Evolutionary conservation across 1,139 yeast genomes (phyloP).

Genomic region (Sugiyamaella grinbergsii): DNA sequence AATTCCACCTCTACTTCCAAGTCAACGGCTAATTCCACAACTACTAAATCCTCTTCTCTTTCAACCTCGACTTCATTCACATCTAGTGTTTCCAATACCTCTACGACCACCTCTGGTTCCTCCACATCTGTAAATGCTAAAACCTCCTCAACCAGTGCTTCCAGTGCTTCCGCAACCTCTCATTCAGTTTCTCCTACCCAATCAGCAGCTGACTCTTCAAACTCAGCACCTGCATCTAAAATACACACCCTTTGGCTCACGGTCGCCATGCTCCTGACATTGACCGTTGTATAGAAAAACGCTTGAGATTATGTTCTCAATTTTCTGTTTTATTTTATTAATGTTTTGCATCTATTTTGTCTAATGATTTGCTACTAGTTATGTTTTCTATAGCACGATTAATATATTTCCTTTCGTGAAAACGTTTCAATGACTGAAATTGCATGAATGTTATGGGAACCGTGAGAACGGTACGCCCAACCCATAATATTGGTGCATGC

Average conservation of each 20-base stretch:
- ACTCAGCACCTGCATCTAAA: slow-evolving; percentile 4
- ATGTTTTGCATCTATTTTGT: slow-evolving; percentile 10
- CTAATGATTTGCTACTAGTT: slow-evolving; percentile 15
- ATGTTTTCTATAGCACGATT: slow-evolving; percentile 2
- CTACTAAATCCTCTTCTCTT: slow-evolving; percentile 10
- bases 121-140: neutral
- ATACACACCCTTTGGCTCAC: slow-evolving; percentile 6
- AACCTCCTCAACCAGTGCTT: neutral
- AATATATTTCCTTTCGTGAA: too few species aligned
- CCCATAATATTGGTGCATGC: too few species aligned
- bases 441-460: too few species aligned
- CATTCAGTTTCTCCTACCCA: neutral
- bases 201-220: slow-evolving; percentile 1
- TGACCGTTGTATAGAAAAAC: slow-evolving; percentile 8
- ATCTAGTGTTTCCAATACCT: neutral
- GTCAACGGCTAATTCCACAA: too few species aligned
- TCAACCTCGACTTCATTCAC: slow-evolving; percentile 12
- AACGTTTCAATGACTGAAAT: too few species aligned
- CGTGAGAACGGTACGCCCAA: too few species aligned
- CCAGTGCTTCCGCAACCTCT: neutral
- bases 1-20: too few species aligned
- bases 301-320: neutral
- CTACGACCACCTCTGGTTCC: neutral
- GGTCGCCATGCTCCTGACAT: slow-evolving; percentile 1
- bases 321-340: slow-evolving; percentile 1